Evolutionary conservation across 345 rosid genomes (phyloP), one percentile per base, ranked within the genome.

Genomic region (Triadica sebifera): DNA sequence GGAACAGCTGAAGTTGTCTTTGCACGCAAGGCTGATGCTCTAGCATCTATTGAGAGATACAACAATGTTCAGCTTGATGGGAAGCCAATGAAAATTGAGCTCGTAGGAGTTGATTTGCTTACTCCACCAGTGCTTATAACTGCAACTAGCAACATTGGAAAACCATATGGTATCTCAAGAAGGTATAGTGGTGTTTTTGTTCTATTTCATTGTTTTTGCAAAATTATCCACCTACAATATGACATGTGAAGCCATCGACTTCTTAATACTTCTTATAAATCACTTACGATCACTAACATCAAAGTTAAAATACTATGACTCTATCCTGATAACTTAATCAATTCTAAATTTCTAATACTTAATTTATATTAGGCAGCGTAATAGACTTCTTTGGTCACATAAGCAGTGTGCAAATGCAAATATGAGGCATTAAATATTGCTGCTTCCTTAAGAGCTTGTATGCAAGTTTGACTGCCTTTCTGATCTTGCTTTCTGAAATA

Each of bases 1-100:
- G 78, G 78, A 65, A 79, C 82, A 13, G 75, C 75, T 52, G 82
- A 79, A 52, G 82, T 79, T 38, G 74, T 75, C 6, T 79, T 70
- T 57, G 49, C 49, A 25, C 72, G 65, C 24, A 78, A 58, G 20
- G 29, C 22, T 12, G 82, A 79, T 66, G 77, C 80, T 50, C 67
- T 74, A 41, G 72, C 80, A n/a, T 72, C 80, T n/a, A 56, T 78
- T 49, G 49, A 65, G 74, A 75, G 77, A 24, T 74, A 76, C 68
- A 45, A 76, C 45, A 74, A 77, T 43, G 73, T 79, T 34, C 77
- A 70, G n/a, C 80, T 76, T 65, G 77, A 76, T 58, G 80, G 80
- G 66, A 73, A 79, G 61, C 80, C 80, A 46, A 71, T 76, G 80
- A 74, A 60, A 11, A 74, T 78, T 43, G 76, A 69, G 59, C 43